phyloP scores from a whole-genome alignment of 2,329 filamentous ascomycete species.

The Amesomyces nigricolor region DNA sequence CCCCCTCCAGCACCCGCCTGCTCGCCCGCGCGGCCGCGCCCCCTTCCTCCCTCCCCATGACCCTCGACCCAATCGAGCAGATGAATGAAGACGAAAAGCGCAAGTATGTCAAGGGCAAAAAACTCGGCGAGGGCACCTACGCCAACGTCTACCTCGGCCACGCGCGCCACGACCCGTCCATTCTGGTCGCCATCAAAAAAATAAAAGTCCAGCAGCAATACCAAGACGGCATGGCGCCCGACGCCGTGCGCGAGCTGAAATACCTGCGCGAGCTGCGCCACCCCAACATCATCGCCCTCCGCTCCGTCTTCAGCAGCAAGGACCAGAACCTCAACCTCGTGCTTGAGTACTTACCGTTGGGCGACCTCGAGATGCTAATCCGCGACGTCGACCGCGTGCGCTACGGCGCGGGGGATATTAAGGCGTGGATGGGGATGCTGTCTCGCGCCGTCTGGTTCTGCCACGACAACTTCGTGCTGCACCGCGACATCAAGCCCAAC shows the following conservation, averaged over 20 bases:
- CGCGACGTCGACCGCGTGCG: constrained; percentile 71
- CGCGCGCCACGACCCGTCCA: constrained; percentile 63
- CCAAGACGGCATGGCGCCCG: constrained; percentile 85
- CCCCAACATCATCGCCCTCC: constrained; percentile 89
- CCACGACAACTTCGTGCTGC: constrained; percentile 87
- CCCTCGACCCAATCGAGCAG: constrained; percentile 65
- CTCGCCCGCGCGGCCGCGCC: constrained; percentile 10
- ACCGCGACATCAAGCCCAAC: constrained; percentile 98
- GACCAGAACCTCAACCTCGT: constrained; percentile 96
- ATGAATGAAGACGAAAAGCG: constrained; percentile 75
- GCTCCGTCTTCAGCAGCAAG: constrained; percentile 91
- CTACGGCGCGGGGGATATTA: constrained; percentile 86
- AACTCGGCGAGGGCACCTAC: constrained; percentile 94
- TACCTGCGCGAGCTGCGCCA: constrained; percentile 91
- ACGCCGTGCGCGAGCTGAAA: constrained; percentile 92
- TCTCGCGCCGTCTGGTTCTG: constrained; percentile 90
- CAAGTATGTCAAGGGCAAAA: constrained; percentile 89
- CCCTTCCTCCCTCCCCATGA: constrained; percentile 27
- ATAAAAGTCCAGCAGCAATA: constrained; percentile 84
- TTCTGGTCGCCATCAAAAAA: constrained; percentile 86
- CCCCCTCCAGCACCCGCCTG: constrained; percentile 15
- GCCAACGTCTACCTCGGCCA: constrained; percentile 91
- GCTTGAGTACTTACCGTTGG: constrained; percentile 87
- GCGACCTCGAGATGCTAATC: constrained; percentile 91
- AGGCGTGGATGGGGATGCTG: constrained; percentile 99